Base-by-base conservation (phyloP, 108 stramenopile genomes). In the Chaetoceros muelleri region DNA sequence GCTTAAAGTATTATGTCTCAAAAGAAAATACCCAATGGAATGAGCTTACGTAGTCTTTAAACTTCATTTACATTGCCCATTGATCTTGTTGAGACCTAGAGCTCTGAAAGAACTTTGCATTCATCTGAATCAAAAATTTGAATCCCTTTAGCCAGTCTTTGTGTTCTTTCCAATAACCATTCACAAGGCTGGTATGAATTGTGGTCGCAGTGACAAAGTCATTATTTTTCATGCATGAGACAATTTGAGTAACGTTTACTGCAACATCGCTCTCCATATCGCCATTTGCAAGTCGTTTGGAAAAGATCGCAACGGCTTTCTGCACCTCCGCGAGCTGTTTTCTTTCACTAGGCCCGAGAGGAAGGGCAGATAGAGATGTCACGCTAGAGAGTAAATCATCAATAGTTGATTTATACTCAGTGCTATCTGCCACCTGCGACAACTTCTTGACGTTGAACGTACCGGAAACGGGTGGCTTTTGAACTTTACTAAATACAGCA, bases 121-220 rank as follows among this genome's bases (percentile, higher is more conserved):
- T 78, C 48, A 97, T 80, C 58, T 90, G 90, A 27, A 92, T 67
- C 56, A 97, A 59, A 62, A 82, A 71, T 61, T 97, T 97, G 70
- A 93, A 66, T 22, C 94, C 96, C 76, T 95, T 95, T 55, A 97
- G 78, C 94, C 94, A 97, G 67, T 95, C 96, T 72, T 94, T 95
- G 74, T 97, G 94, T 40, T 74, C 78, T 62, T 68, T 73, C 96
- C 96, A 97, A 23, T 86, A 80, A 24, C 67, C 69, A 49, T 78
- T 90, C 3, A 89, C 91, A 52, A 97, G 56, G 16, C 58, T 71
- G 27, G 87, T 84, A 45, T 90, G 79, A 34, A 84, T 57, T 16
- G 73, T 50, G n/a, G 66, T 62, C 0, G 93, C 90, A 17, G 76
- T 57, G 24, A 54, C 60, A 34, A 75, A 84, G 53, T 96, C 89